Evolutionary conservation across 2,329 filamentous ascomycete species (phyloP), one percentile per base, ranked within the genome.

Genomic region (Bretziella fagacearum): DNA sequence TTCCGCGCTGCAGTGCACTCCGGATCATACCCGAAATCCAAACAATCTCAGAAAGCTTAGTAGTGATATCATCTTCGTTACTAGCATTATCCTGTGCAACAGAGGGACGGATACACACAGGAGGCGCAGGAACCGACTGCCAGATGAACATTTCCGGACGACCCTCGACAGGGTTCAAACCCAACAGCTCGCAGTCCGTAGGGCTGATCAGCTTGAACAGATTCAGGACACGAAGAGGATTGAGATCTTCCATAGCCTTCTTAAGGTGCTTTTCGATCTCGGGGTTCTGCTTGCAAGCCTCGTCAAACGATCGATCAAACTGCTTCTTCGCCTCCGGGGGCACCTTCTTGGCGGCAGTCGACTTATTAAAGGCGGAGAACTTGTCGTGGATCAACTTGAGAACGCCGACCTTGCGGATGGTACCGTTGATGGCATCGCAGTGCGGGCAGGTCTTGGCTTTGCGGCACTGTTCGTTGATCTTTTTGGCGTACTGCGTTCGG

Each of bases 71-170:
- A 58, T 98, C 91, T 61, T 98, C 91, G 17, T 84, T 98, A 54
- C 84, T 95, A 3, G 87, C 83, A 51, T 77, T 84, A 53, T 96
- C 91, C 61, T 96, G 91, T 25, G 81, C 81, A 15, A 98, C 91
- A 0, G 87, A 95, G 0, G 91, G 91, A 50, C 91, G 74, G 56
- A 98, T 93, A 55, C 85, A 93, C 4, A 96, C 84, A 0, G 91
- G 91, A 1, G 91, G 89, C 1, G 89, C 89, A 1, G 91, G 91
- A 29, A 98, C 72, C 57, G 86, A 93, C 58, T 94, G 87, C 91
- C 91, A 98, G 37, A 98, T 77, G 60, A 96, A 93, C 78, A 93
- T 93, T 60, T 98, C 91, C 0, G 91, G 91, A 15, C 87, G 74
- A 8, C 85, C 85, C 55, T 94, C 86, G 11, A 75, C 71, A 1